These are phyloP conservation scores for Articulospora tetracladia DNA, from an alignment of 495 filamentous ascomycete species.

Conservation along the genomic window DNA sequence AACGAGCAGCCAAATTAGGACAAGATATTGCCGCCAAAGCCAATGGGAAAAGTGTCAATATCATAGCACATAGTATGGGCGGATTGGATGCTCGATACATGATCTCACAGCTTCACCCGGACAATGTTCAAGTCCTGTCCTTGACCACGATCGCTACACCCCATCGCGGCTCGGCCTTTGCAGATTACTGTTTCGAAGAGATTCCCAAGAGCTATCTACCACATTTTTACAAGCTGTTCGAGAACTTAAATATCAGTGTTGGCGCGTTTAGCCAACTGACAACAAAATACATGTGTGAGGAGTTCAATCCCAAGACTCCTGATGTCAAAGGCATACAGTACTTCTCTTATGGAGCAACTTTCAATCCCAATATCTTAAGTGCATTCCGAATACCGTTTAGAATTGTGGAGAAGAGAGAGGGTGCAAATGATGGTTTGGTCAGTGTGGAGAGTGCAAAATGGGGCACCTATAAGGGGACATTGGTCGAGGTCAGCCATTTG, in stretches of 20 bases:
- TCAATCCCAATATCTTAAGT: constrained; percentile 62
- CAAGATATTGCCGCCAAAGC: constrained; percentile 62
- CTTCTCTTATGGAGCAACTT: constrained; percentile 84
- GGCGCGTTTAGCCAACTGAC: constrained; percentile 87
- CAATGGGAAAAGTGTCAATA: constrained; percentile 74
- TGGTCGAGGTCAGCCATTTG: constrained; percentile 84
- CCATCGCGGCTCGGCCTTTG: constrained; percentile 80
- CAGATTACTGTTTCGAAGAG: constrained; percentile 73
- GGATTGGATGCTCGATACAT: constrained; percentile 91
- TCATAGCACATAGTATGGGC: constrained; percentile 74
- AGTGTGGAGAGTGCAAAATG: constrained; percentile 81
- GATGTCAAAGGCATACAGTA: constrained; percentile 76
- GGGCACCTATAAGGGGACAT: constrained; percentile 90
- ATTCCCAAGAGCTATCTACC: constrained; percentile 63
- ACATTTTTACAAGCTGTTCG: constrained; percentile 64
- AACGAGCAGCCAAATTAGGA: constrained; percentile 63
- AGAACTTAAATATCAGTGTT: constrained; percentile 66
- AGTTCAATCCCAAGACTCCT: constrained; percentile 79
- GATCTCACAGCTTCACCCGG: constrained; percentile 73
- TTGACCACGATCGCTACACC: constrained; percentile 87
- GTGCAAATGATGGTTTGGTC: constrained; percentile 89
- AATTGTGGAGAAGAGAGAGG: constrained; percentile 68
- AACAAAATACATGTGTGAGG: constrained; percentile 69
- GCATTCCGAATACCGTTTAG: constrained; percentile 70
- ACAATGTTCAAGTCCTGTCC: constrained; percentile 52